Conservation (phyloP, 2,329 filamentous ascomycete species). For the Trichoderma cornu-damae region DNA sequence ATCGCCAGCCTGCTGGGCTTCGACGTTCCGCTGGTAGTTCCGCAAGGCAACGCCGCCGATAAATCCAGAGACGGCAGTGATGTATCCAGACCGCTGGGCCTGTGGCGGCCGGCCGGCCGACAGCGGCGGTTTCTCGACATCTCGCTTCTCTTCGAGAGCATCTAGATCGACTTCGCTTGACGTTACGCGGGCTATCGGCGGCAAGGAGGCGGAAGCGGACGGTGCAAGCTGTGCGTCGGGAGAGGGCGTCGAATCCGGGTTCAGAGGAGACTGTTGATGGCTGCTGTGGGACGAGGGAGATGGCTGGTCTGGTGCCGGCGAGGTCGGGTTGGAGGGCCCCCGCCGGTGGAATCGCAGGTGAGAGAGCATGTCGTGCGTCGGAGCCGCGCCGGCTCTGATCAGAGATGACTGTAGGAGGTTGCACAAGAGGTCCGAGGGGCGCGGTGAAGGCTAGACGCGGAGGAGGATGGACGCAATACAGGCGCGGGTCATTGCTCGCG, state of each 20-base stretch:
- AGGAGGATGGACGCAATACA: slow-evolving; percentile 3
- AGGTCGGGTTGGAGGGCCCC: slow-evolving; percentile 51
- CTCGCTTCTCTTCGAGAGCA: slow-evolving; percentile 25
- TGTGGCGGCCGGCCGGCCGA: slow-evolving; percentile 26
- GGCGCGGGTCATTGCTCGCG: slow-evolving; percentile 17
- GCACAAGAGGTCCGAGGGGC: slow-evolving; percentile 6
- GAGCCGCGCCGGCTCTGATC: background rate
- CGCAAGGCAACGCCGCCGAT: slow-evolving; percentile 51
- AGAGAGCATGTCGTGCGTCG: slow-evolving; percentile 41
- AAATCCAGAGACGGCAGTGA: slow-evolving; percentile 42
- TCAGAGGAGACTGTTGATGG: slow-evolving; percentile 39
- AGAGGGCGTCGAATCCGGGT: slow-evolving; percentile 36
- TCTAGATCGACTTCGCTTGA: slow-evolving; percentile 32
- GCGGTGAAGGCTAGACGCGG: background rate
- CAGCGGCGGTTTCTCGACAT: slow-evolving; percentile 25
- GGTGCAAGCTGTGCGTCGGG: slow-evolving; percentile 35
- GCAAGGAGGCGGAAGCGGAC: slow-evolving; percentile 39
- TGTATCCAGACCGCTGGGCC: slow-evolving; percentile 33
- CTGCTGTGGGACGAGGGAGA: slow-evolving; percentile 35
- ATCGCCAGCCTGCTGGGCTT: slow-evolving; percentile 23
- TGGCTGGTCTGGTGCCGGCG: slow-evolving; percentile 46
- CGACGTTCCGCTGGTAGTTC: slow-evolving; percentile 43
- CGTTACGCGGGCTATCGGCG: slow-evolving; percentile 47
- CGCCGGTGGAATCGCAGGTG: slow-evolving; percentile 56
- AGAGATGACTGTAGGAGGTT: background rate